Evolutionary conservation across 345 rosid genomes (phyloP), one percentile per base, ranked within the genome.

Genomic region (Eucalyptus regnans): DNA sequence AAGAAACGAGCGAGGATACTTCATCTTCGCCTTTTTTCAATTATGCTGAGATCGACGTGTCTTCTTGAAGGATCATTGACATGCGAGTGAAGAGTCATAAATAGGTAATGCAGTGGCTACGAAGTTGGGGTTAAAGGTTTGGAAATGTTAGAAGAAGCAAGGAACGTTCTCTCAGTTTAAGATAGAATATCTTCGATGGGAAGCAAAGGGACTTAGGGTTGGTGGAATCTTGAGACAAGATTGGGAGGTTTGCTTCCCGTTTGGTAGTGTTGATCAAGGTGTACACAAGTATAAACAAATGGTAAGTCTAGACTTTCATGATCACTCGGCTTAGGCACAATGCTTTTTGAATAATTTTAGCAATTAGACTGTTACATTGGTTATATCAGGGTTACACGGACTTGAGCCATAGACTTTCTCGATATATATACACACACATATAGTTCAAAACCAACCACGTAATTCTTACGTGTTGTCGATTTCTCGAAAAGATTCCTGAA

Each of bases 181-280:
- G 87, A 84, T 86, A 17, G 88, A 86, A 89, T 86, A 86, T 50
- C 85, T 14, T 56, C 71, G 50, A 89, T 66, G 89, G 90, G 90
- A 91, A 90, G 91, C 89, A 90, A n/a, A 86, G 81, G 33, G 88
- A 88, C 86, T 88, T 83, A 87, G 86, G 79, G 41, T 85, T 88
- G 88, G 87, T 84, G 87, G 88, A 87, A 64, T 86, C 80, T 89
- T 86, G 88, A 62, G n/a, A 10, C 60, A 49, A 66, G 60, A 23
- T 58, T 13, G 87, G 16, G 86, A 68, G 52, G 43, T 79, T 86
- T 76, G 76, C 17, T 76, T 37, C 83, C 83, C 83, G 46, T 76
- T 76, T 20, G 48, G 83, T 76, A 76, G 83, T 76, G 27, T 20
- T 76, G 27, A 76, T 76, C 83, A 37, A 37, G 48, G 83, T 41